Evolutionary conservation across 2,329 filamentous ascomycete species (phyloP).

Genomic region (Ophiocordyceps robertsii): DNA sequence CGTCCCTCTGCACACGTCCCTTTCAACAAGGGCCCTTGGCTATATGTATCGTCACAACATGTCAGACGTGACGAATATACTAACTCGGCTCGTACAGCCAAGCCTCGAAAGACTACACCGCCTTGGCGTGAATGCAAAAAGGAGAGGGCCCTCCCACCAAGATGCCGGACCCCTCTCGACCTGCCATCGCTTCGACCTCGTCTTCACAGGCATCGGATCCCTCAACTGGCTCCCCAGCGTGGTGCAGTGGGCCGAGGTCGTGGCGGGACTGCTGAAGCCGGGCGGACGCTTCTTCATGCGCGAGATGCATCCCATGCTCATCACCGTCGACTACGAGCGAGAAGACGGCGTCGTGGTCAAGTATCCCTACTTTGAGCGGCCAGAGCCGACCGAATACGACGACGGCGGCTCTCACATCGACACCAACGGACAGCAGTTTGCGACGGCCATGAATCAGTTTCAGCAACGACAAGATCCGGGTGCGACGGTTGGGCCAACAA

Average conservation of each 20-base stretch:
- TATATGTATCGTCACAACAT: too few species aligned
- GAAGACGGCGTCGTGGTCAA: constrained; percentile 1
- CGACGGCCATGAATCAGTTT: too few species aligned
- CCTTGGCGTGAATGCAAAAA: too few species aligned
- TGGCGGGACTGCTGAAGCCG: constrained; percentile 4
- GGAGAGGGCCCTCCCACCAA: not conserved
- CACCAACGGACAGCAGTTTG: not conserved
- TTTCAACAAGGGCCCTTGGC: too few species aligned
- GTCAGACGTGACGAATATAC: too few species aligned
- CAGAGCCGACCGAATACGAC: constrained; percentile 2
- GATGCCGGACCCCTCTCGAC: too few species aligned
- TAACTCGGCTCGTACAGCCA: too few species aligned
- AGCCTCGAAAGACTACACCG: too few species aligned
- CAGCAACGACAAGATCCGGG: too few species aligned
- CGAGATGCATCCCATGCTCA: constrained; percentile 5
- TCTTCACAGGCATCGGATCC: constrained; percentile 7
- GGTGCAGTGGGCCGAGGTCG: constrained; percentile 4
- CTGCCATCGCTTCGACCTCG: constrained; percentile 6
- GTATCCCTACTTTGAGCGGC: constrained; percentile 6
- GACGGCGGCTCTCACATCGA: constrained; percentile 3
- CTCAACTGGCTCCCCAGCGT: constrained; percentile 6
- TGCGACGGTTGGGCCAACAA: too few species aligned
- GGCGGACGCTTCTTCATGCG: constrained; percentile 6
- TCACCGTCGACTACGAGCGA: constrained; percentile 3
- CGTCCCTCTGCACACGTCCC: too few species aligned